phyloP scores from a whole-genome alignment of 371 early-diverging fungal genomes.

The Mortierella sp. region DNA sequence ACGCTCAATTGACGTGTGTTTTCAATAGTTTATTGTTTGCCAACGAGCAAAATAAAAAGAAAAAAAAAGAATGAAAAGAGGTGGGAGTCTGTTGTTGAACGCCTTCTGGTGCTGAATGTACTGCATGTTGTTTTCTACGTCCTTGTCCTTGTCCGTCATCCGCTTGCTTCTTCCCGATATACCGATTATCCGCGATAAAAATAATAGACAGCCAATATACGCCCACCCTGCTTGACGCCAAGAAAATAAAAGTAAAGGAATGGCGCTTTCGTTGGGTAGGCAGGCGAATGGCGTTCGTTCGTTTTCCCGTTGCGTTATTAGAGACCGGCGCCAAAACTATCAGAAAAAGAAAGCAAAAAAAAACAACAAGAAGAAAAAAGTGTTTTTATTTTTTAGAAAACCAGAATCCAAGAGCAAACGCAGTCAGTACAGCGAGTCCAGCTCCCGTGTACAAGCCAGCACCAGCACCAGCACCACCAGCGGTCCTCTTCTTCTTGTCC shows the following conservation, averaged over 20 bases:
- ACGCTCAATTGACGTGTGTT: background rate
- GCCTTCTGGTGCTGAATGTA: background rate
- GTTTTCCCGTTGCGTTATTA: constrained; percentile 2
- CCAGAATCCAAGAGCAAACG: constrained; percentile 59
- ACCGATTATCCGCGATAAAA: background rate
- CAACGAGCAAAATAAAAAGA: background rate
- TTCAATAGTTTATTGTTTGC: constrained; percentile 10
- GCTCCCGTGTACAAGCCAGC: constrained; percentile 52
- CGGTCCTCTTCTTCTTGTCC: constrained; percentile 20
- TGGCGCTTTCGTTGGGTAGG: background rate
- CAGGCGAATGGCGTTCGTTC: background rate
- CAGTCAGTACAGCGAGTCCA: constrained; percentile 60
- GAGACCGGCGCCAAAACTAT: constrained; percentile 37
- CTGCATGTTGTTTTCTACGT: background rate
- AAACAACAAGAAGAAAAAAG: background rate
- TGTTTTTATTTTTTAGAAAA: constrained; percentile 57
- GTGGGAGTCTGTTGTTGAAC: background rate
- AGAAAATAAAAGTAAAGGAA: background rate
- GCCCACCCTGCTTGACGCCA: background rate
- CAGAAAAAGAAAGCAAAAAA: background rate
- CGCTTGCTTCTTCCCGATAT: background rate
- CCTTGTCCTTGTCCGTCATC: background rate
- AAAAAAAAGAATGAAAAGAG: constrained; percentile 3
- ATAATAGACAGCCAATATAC: background rate
- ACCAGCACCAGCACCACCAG: constrained; percentile 26